Conservation (phyloP, 305 asterid species). For the Fraxinus xanthoxyloides region DNA sequence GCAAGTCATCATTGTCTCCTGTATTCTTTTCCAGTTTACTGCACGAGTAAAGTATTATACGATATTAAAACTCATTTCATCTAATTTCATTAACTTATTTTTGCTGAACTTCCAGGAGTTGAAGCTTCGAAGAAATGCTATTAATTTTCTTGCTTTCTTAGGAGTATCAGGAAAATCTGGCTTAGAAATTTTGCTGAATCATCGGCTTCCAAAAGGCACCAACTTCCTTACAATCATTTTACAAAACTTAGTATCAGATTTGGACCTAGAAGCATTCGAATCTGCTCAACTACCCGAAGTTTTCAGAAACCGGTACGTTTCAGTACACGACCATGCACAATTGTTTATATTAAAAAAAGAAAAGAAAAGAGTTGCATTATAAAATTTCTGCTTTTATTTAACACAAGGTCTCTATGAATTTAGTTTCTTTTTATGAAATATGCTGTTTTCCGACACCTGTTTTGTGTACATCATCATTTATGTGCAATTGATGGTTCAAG, state of each 20-base stretch:
- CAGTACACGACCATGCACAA: not conserved
- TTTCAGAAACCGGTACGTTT: conserved; percentile 66
- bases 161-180: conserved; percentile 76
- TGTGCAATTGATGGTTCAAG: not conserved
- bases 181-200: conserved; percentile 55
- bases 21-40: not conserved
- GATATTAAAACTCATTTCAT: not conserved
- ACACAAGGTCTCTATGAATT: not conserved
- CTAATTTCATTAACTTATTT: conserved; percentile 3
- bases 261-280: conserved; percentile 57
- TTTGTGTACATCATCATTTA: not conserved
- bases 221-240: conserved; percentile 61
- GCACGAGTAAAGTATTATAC: not conserved
- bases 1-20: not conserved
- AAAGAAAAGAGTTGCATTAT: not conserved
- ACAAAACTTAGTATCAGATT: conserved; percentile 64
- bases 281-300: conserved; percentile 43
- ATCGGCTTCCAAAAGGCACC: conserved; percentile 50
- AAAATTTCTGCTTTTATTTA: not conserved
- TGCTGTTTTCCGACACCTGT: not conserved
- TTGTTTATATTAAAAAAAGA: not conserved
- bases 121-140: conserved; percentile 77
- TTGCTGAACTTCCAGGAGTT: conserved; percentile 61
- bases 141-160: conserved; percentile 76
- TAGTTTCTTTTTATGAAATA: not conserved